Conservation (phyloP, 192 early-diverging fungal genomes). For the Piromyces finnis region DNA sequence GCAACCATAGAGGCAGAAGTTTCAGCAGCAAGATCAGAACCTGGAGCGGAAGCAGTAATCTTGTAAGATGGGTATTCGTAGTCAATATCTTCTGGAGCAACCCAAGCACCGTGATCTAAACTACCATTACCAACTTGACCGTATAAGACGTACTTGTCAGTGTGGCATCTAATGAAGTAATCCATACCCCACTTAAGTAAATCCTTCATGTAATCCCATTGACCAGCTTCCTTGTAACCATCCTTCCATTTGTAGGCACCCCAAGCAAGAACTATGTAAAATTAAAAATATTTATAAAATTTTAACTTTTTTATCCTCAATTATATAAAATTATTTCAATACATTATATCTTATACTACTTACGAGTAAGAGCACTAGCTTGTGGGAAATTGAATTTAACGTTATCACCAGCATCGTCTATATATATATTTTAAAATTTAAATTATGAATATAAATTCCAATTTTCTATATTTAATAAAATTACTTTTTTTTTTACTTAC, state of each 20-base stretch:
- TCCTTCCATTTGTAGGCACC: slow-evolving; percentile 30
- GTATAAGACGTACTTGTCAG: slow-evolving; percentile 6
- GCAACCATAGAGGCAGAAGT: slow-evolving; percentile 26
- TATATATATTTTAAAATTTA: too few relatives aligned
- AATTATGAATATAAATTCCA: too few relatives aligned
- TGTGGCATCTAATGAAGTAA: slow-evolving; percentile 37
- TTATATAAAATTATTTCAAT: too few relatives aligned
- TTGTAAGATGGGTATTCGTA: slow-evolving; percentile 24
- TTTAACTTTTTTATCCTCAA: too few relatives aligned
- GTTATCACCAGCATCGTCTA: slow-evolving; percentile 29
- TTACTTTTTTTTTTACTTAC: too few relatives aligned
- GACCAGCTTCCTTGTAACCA: slow-evolving; percentile 23
- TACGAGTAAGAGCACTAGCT: slow-evolving; percentile 15
- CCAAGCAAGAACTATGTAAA: slow-evolving; percentile 12
- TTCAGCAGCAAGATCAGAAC: slow-evolving; percentile 32
- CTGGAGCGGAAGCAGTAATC: slow-evolving; percentile 19
- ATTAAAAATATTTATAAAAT: background rate
- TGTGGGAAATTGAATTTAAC: slow-evolving; percentile 38
- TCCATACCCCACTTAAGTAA: slow-evolving; percentile 42
- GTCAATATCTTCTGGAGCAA: slow-evolving; percentile 14
- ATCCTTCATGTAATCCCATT: slow-evolving; percentile 17
- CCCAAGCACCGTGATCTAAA: slow-evolving; percentile 12
- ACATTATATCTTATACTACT: too few relatives aligned
- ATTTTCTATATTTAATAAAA: too few relatives aligned
- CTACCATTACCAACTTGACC: slow-evolving; percentile 9